Conservation (phyloP, 805 yeast species). For the Wickerhamiella azyma region DNA sequence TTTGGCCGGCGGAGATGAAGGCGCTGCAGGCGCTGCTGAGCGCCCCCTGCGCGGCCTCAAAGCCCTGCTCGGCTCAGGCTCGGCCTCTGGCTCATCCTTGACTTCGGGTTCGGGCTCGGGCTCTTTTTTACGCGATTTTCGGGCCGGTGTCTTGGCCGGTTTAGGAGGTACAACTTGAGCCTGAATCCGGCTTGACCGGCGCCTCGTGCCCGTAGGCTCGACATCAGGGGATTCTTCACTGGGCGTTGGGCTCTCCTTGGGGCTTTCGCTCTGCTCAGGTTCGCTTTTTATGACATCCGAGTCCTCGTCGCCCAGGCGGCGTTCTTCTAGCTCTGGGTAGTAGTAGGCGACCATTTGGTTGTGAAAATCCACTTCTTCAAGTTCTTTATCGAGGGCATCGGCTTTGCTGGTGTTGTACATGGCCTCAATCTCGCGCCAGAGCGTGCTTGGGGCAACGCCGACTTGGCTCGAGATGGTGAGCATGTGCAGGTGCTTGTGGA, state of each 20-base stretch:
- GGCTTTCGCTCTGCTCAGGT: constrained; percentile 3
- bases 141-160: background rate
- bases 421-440: constrained; percentile 42
- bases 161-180: background rate
- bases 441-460: constrained; percentile 33
- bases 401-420: constrained; percentile 45
- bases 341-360: background rate
- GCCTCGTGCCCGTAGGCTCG: background rate
- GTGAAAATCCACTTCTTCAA: constrained; percentile 1
- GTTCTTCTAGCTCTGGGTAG: background rate
- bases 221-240: background rate
- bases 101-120: constrained; percentile 7
- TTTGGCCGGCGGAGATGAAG: background rate
- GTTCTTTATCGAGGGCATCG: constrained; percentile 34
- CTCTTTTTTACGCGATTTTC: background rate
- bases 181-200: background rate
- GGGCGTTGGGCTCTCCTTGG: background rate
- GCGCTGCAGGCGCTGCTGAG: background rate
- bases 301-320: constrained; percentile 1
- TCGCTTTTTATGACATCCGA: constrained; percentile 9
- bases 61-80: background rate
- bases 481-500: constrained; percentile 28
- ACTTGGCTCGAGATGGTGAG: constrained; percentile 17
- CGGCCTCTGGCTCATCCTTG: background rate
- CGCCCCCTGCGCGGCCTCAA: background rate